Evolutionary conservation across 257 asterid genomes (phyloP).

Genomic region (Gardenia jasminoides): DNA sequence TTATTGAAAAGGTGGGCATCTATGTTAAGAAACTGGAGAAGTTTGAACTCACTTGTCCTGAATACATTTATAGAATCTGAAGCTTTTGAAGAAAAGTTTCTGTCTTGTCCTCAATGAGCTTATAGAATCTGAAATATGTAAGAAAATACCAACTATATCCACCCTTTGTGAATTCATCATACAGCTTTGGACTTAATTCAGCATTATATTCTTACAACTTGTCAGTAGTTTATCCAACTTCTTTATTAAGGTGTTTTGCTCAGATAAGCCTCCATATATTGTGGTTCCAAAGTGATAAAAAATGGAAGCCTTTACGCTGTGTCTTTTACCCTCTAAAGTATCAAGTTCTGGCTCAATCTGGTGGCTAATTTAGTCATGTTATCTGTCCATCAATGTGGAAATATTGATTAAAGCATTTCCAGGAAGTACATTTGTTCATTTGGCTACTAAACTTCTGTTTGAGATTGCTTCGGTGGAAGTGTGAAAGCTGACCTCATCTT

Average conservation of each 20-base stretch:
- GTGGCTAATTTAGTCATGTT: neutral
- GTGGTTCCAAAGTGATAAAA: neutral
- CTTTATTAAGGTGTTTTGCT: neutral
- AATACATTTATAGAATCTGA: neutral
- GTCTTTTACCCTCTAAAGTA: neutral
- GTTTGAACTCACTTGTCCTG: neutral
- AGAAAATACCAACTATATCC: no score
- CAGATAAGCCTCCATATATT: neutral
- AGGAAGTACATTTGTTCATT: neutral
- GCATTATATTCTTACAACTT: neutral
- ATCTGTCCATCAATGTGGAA: neutral
- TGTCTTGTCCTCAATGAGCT: no score
- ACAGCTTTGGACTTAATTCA: constrained; percentile 1
- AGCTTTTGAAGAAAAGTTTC: neutral
- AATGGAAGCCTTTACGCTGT: neutral
- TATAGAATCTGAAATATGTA: no score
- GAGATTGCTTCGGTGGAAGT: neutral
- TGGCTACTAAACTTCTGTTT: neutral
- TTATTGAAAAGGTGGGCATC: neutral
- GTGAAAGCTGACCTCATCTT: neutral
- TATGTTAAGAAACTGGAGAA: neutral
- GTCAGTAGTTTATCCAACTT: neutral
- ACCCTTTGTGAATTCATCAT: neutral
- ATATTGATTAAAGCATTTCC: neutral
- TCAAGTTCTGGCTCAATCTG: neutral